These are phyloP conservation scores for Tuctoria greenei DNA, from an alignment of 176 grass and related monocot species.

Conservation along the genomic window DNA sequence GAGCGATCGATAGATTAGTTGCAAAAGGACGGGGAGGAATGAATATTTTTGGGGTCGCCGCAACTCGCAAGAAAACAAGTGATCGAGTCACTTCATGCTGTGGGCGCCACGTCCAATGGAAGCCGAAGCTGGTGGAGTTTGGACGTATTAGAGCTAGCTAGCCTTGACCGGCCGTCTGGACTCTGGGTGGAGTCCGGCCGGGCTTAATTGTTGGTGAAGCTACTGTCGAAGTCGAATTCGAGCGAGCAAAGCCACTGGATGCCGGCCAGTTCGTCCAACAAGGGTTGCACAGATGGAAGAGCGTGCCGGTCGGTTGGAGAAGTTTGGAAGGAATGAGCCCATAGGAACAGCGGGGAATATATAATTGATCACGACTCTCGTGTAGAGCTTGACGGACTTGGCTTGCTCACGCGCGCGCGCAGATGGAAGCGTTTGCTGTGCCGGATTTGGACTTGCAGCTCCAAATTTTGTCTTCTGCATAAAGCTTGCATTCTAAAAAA, in stretches of 20 bases:
- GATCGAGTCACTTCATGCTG: conserved; percentile 31
- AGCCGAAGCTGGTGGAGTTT: not conserved
- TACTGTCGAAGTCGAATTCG: not conserved
- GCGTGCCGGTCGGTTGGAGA: not conserved
- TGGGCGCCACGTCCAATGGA: conserved; percentile 22
- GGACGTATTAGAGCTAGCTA: conserved; percentile 38
- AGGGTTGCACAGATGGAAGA: too few species aligned
- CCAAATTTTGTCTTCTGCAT: not conserved
- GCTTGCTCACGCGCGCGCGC: not conserved
- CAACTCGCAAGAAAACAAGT: conserved; percentile 19
- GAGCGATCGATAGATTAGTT: not conserved
- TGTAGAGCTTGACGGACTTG: conserved; percentile 20
- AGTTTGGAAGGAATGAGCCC: not conserved
- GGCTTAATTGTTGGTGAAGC: not conserved
- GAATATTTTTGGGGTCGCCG: not conserved
- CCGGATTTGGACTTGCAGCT: not conserved
- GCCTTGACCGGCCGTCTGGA: conserved; percentile 28
- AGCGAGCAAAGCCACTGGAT: not conserved
- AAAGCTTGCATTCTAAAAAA: too few species aligned
- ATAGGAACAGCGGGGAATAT: not conserved
- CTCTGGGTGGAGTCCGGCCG: not conserved
- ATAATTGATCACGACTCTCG: conserved; percentile 2
- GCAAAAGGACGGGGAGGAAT: not conserved
- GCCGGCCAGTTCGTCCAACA: not conserved
- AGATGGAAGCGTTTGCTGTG: not conserved